A percentile compares a stretch with the other conserved stretches of the same genome.
phyloP scores from a whole-genome alignment of 257 asterid genomes.

The Apocynum venetum region DNA sequence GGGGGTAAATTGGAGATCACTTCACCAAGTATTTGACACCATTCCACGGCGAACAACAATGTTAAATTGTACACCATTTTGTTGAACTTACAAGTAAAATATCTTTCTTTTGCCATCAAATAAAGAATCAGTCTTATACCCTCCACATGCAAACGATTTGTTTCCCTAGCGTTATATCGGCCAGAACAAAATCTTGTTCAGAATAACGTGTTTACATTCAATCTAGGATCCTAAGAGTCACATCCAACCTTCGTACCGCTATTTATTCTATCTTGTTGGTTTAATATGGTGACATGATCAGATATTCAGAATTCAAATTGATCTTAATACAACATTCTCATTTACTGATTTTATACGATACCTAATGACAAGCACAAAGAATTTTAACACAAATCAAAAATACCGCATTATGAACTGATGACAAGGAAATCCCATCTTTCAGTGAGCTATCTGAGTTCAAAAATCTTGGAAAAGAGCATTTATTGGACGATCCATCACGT shows the following conservation, averaged over 20 bases:
- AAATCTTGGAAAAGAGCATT: conserved; percentile 7
- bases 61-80: too few species aligned
- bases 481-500: not conserved
- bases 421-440: not conserved
- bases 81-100: too few species aligned
- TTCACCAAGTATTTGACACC: too few species aligned
- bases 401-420: not conserved
- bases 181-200: too few species aligned
- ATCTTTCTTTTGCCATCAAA: too few species aligned
- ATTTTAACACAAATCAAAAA: not conserved
- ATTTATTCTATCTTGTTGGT: not conserved
- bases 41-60: too few species aligned
- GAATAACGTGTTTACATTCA: not conserved
- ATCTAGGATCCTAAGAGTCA: not conserved
- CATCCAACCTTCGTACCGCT: not conserved
- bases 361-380: not conserved
- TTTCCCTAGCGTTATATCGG: too few species aligned
- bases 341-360: conserved; percentile 8
- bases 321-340: conserved; percentile 11
- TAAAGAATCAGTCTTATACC: too few species aligned
- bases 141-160: too few species aligned
- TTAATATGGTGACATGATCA: not conserved
- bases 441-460: not conserved
- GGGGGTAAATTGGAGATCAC: too few species aligned
- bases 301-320: not conserved